Evolutionary conservation across 1,139 yeast species (phyloP).

Genomic region (Saccharomyces uvarum): DNA sequence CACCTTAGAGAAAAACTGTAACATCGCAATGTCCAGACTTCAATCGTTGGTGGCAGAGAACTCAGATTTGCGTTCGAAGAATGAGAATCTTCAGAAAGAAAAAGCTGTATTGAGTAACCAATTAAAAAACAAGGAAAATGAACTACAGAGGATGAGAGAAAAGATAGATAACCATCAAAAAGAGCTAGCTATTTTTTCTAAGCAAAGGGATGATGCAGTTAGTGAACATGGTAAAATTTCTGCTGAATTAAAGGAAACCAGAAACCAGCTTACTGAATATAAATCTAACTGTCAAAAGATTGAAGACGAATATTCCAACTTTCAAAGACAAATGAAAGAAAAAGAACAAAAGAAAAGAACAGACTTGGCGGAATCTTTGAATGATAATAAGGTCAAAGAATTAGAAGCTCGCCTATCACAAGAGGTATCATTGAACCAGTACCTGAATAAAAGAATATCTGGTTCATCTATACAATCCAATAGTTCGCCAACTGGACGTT

Average conservation of each 20-base stretch:
- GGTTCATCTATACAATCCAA: constrained; percentile 4
- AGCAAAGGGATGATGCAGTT: constrained; percentile 26
- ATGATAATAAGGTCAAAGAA: constrained; percentile 17
- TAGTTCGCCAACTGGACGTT: constrained; percentile 4
- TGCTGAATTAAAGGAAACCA: constrained; percentile 17
- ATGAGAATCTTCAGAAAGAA: constrained; percentile 22
- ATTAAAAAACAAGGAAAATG: constrained; percentile 32
- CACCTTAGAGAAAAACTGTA: constrained; percentile 28
- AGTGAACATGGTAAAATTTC: constrained; percentile 15
- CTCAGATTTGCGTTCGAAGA: constrained; percentile 8
- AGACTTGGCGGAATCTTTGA: neutral
- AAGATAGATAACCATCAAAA: constrained; percentile 24
- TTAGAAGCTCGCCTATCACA: constrained; percentile 26
- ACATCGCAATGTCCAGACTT: constrained; percentile 34
- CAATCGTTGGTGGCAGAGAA: constrained; percentile 41
- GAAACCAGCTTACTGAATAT: constrained; percentile 23
- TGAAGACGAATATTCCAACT: constrained; percentile 25
- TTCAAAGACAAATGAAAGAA: constrained; percentile 24
- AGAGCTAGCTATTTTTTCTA: constrained; percentile 22
- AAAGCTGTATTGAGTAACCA: constrained; percentile 30
- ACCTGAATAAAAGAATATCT: constrained; percentile 21
- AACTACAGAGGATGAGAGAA: constrained; percentile 31
- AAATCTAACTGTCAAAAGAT: constrained; percentile 21
- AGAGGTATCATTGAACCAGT: constrained; percentile 26
- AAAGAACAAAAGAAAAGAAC: constrained; percentile 16